phyloP scores from a whole-genome alignment of 345 rosid species.

The Chamaenerion angustifolium region DNA sequence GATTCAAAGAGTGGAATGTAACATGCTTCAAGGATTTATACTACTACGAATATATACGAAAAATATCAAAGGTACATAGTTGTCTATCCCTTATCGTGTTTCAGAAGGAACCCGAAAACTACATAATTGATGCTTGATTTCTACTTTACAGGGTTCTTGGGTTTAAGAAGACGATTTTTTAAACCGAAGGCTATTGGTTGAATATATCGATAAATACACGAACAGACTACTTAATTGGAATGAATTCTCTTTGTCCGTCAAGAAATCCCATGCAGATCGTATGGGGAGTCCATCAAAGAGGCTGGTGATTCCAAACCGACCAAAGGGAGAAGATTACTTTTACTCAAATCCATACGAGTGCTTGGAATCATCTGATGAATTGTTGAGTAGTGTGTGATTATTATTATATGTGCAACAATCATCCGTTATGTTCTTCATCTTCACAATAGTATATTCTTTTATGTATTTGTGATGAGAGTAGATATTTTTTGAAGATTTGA shows the following conservation, averaged over 20 bases:
- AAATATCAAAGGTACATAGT: slow-evolving; percentile 21
- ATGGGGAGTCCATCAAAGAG: slow-evolving; percentile 22
- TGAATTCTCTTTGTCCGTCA: slow-evolving; percentile 18
- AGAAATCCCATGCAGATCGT: slow-evolving; percentile 17
- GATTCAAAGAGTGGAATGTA: slow-evolving; percentile 10
- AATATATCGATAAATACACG: slow-evolving; percentile 15
- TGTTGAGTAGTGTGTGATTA: slow-evolving; percentile 22
- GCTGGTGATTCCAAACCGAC: slow-evolving; percentile 22
- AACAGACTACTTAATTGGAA: slow-evolving; percentile 18
- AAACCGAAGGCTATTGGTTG: slow-evolving; percentile 21
- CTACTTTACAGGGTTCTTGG: slow-evolving; percentile 18
- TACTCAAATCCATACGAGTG: slow-evolving; percentile 41
- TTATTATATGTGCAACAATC: too few species aligned
- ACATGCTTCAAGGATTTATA: too few species aligned
- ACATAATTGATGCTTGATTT: neutral
- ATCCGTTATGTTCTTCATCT: too few species aligned
- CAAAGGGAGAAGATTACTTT: slow-evolving; percentile 37
- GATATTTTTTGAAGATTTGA: too few species aligned
- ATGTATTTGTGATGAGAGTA: too few species aligned
- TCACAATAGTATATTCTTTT: too few species aligned
- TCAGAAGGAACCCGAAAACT: too few species aligned
- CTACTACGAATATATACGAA: too few species aligned
- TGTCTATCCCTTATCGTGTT: too few species aligned
- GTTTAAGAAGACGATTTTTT: slow-evolving; percentile 18
- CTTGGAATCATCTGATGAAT: slow-evolving; percentile 12